phyloP scores from a whole-genome alignment of 495 filamentous ascomycete genomes.

The Xylaria grammica region DNA sequence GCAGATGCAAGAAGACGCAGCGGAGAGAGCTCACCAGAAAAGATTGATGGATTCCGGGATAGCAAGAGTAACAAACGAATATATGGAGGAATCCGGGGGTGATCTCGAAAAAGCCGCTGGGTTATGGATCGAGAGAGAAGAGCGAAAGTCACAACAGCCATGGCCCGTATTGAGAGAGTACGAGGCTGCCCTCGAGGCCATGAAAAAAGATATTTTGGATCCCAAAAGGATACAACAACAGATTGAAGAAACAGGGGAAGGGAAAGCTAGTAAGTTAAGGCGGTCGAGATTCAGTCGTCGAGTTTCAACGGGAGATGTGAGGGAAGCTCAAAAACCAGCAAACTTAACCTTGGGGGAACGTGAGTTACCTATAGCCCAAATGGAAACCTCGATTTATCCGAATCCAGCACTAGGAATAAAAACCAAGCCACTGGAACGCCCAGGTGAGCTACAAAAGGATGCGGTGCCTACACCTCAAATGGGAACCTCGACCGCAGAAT shows the following conservation, averaged over 20 bases:
- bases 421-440: too few relatives aligned
- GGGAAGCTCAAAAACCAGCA: neutral
- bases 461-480: too few relatives aligned
- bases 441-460: too few relatives aligned
- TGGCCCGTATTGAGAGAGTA: neutral
- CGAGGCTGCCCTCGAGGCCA: neutral
- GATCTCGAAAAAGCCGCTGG: constrained; percentile 1
- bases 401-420: too few relatives aligned
- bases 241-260: constrained; percentile 1
- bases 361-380: too few relatives aligned
- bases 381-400: too few relatives aligned
- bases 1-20: neutral
- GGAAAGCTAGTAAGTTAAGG: neutral
- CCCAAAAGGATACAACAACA: neutral
- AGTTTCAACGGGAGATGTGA: neutral
- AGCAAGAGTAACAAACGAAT: neutral
- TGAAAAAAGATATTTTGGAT: constrained; percentile 10
- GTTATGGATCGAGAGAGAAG: constrained; percentile 1
- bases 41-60: neutral
- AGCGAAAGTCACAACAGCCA: neutral
- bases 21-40: neutral
- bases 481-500: too few relatives aligned
- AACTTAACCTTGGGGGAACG: neutral
- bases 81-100: neutral
- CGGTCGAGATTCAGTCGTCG: neutral